A percentile compares a stretch with the other conserved stretches of the same genome.
phyloP scores from a whole-genome alignment of 768 basidiomycete genomes.

The Tubosaeta sp. region DNA sequence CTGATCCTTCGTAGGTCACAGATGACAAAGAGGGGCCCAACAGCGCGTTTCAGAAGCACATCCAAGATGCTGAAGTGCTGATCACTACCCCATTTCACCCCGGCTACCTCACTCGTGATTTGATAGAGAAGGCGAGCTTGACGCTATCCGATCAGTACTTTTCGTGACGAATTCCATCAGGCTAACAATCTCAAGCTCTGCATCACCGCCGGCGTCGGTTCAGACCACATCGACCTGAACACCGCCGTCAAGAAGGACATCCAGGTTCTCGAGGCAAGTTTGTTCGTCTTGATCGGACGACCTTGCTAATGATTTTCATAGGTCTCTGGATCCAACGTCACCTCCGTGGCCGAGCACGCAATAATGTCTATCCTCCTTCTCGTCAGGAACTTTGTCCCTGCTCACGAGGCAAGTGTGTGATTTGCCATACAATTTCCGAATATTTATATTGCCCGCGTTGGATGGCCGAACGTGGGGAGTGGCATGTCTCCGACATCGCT shows the following conservation, averaged over 20 bases:
- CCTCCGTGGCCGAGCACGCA: conserved; percentile 86
- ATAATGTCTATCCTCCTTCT: conserved; percentile 86
- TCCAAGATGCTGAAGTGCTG: conserved; percentile 71
- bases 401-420: conserved; percentile 55
- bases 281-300: not conserved
- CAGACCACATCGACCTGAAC: conserved; percentile 85
- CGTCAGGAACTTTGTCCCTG: conserved; percentile 83
- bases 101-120: conserved; percentile 70
- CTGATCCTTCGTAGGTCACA: conserved; percentile 45
- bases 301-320: not conserved
- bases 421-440: not conserved
- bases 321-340: conserved; percentile 88
- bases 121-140: conserved; percentile 52
- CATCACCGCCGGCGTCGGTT: conserved; percentile 86
- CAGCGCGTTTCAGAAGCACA: conserved; percentile 77
- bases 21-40: conserved; percentile 77
- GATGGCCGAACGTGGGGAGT: conserved; percentile 81
- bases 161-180: conserved; percentile 26
- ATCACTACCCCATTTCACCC: conserved; percentile 86
- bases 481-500: conserved; percentile 79
- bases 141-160: not conserved
- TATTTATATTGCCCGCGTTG: conserved; percentile 13
- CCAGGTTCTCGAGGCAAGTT: conserved; percentile 60
- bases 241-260: conserved; percentile 76
- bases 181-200: conserved; percentile 87